phyloP scores from a whole-genome alignment of 1,139 yeast genomes.

The Saccharomycopsis phalli region DNA sequence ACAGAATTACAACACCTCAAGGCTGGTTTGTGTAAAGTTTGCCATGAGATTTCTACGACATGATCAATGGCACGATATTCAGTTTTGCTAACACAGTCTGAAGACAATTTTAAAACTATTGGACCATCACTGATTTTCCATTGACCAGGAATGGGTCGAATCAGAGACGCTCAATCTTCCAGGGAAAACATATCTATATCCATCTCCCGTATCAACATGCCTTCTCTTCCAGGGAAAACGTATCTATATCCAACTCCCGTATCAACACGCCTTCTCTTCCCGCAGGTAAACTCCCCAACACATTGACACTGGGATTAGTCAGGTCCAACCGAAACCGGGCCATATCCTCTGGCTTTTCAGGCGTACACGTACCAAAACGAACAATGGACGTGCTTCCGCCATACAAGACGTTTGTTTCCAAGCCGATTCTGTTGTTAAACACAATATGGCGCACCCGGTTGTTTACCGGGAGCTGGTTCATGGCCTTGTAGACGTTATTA shows the following conservation, averaged over 20 bases:
- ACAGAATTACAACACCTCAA: too few relatives aligned
- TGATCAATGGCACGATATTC: too few relatives aligned
- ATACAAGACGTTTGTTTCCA: conserved; percentile 60
- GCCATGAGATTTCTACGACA: too few relatives aligned
- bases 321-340: conserved; percentile 27
- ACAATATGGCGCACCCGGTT: conserved; percentile 27
- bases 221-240: too few relatives aligned
- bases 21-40: too few relatives aligned
- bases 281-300: conserved; percentile 48
- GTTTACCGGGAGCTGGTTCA: conserved; percentile 7
- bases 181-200: too few relatives aligned
- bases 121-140: too few relatives aligned
- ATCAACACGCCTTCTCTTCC: conserved; percentile 55
- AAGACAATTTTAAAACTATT: too few relatives aligned
- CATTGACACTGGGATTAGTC: conserved; percentile 42
- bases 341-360: conserved; percentile 21
- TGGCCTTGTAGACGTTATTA: conserved; percentile 11
- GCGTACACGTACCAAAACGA: conserved; percentile 43
- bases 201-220: too few relatives aligned
- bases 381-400: conserved; percentile 63
- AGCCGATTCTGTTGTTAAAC: conserved; percentile 64
- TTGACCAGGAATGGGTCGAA: too few relatives aligned
- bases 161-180: too few relatives aligned
- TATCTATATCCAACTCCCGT: conserved; percentile 37
- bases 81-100: too few relatives aligned